Conservation (phyloP, 495 filamentous ascomycete genomes). For the Neurospora discreta region DNA sequence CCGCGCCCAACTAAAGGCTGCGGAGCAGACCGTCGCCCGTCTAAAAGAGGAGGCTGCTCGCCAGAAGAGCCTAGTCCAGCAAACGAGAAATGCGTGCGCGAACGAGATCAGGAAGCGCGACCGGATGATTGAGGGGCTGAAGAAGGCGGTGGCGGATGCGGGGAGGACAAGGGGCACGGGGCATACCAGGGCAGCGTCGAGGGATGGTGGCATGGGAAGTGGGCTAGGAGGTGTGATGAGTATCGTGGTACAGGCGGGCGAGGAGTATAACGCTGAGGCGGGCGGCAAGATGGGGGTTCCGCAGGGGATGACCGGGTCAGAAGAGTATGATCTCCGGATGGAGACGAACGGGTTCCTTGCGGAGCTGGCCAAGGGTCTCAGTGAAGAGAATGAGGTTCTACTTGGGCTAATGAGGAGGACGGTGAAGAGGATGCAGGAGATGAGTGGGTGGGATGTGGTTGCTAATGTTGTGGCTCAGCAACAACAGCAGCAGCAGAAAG, state of each 20-base stretch:
- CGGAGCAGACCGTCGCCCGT: slow-evolving; percentile 55
- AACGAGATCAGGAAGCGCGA: slow-evolving; percentile 91
- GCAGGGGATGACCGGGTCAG: slow-evolving; percentile 40
- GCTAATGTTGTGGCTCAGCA: background rate
- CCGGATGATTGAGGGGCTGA: slow-evolving; percentile 74
- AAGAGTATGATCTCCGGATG: slow-evolving; percentile 61
- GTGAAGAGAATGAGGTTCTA: slow-evolving; percentile 86
- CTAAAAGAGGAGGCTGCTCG: slow-evolving; percentile 73
- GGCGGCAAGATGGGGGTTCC: slow-evolving; percentile 15
- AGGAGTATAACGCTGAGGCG: background rate
- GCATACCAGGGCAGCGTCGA: background rate
- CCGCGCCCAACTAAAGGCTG: slow-evolving; percentile 53
- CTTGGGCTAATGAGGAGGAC: slow-evolving; percentile 62
- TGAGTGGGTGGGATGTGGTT: slow-evolving; percentile 53
- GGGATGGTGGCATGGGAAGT: background rate
- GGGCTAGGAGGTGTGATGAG: slow-evolving; percentile 39
- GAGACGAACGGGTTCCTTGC: slow-evolving; percentile 93
- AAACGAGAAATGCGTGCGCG: slow-evolving; percentile 76
- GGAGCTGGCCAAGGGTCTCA: slow-evolving; percentile 72
- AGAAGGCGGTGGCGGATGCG: slow-evolving; percentile 56
- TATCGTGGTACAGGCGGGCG: slow-evolving; percentile 33
- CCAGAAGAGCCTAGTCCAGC: slow-evolving; percentile 63
- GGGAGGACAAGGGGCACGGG: slow-evolving; percentile 32
- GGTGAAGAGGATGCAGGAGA: slow-evolving; percentile 57
- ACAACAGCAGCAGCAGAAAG: slow-evolving; percentile 11